phyloP scores from a whole-genome alignment of 2,329 filamentous ascomycete species.

The Trichoderma hamatum region DNA sequence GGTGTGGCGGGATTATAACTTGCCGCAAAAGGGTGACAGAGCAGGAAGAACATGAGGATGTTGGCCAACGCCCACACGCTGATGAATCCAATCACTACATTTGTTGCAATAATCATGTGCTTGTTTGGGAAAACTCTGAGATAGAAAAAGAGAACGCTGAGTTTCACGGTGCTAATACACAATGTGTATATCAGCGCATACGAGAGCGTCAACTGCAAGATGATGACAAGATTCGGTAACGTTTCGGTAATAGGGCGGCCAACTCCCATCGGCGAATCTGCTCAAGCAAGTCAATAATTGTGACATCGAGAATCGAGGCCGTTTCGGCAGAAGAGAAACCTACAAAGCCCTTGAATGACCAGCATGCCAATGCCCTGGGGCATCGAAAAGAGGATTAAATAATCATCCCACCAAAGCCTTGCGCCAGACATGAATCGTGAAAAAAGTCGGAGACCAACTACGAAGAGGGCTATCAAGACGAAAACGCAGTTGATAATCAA shows the following conservation, averaged over 20 bases:
- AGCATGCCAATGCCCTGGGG: slow-evolving; percentile 39
- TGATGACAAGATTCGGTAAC: slow-evolving; percentile 32
- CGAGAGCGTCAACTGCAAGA: slow-evolving; percentile 40
- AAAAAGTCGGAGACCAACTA: slow-evolving; percentile 36
- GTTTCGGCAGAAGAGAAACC: slow-evolving; percentile 19
- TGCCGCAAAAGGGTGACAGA: slow-evolving; percentile 34
- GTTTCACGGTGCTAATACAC: slow-evolving; percentile 43
- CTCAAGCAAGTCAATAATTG: background rate
- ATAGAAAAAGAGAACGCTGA: slow-evolving; percentile 48
- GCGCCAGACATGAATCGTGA: slow-evolving; percentile 35
- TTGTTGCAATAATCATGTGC: slow-evolving; percentile 37
- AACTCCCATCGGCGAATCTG: slow-evolving; percentile 34
- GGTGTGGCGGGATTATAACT: slow-evolving; percentile 34
- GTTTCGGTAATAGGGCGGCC: slow-evolving; percentile 34
- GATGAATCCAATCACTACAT: slow-evolving; percentile 37
- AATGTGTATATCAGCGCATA: slow-evolving; percentile 45
- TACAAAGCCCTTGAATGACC: slow-evolving; percentile 39
- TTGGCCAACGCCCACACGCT: slow-evolving; percentile 34
- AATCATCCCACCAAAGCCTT: slow-evolving; percentile 44
- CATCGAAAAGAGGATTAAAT: slow-evolving; percentile 41
- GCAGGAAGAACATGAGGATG: slow-evolving; percentile 35
- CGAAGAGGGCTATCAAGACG: slow-evolving; percentile 31
- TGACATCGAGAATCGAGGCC: background rate
- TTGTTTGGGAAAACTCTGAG: slow-evolving; percentile 46
- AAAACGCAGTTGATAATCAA: slow-evolving; percentile 4